Base-by-base conservation (phyloP, 2,329 filamentous ascomycete genomes). In the Aureobasidium mangrovei region DNA sequence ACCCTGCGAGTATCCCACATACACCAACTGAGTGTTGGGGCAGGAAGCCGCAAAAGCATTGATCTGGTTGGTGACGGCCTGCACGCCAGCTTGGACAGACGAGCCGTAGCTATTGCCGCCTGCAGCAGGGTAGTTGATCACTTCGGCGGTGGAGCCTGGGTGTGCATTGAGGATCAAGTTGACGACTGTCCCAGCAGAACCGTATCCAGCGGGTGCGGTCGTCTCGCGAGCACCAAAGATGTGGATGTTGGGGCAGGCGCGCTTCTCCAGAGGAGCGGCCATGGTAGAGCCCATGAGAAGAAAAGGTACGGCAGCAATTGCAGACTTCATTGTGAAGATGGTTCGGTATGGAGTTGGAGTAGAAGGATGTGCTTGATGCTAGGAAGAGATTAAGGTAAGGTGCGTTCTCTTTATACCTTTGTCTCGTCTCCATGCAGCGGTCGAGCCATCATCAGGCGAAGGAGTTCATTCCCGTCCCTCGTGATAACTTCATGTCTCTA, bases 1-100 rank as follows among this genome's bases (percentile, higher is more conserved):
- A 43, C 81, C 81, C 75, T 82, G 80, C 6, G 78, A 82, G 65
- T 84, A 84, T 35, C 81, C 82, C 36, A 84, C 77, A 32, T 84
- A 67, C 4, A 84, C 78, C 33, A 84, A 70, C 62, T 81, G 69
- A 4, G 79, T 78, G 61, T 66, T 68, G 7, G 82, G 81, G 62
- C 81, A 84, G 61, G 72, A 70, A 29, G 72, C 65, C 62, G 83
- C 77, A 63, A 79, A 82, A 29, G 69, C 66, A 44, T 80, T 85
- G 2, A 85, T 80, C 6, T 78, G 80, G 36, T 69, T 76, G 2
- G 79, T 76, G 3, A 83, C 81, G 8, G 82, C 81, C 6, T 70
- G 63, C 4, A 79, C 81, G 38, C 83, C 83, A 54, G 79, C 74
- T 3, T 70, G 64, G 0, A 78, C 80, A 6, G 81, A 85, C 60